These are phyloP conservation scores for Cordyceps tenuipes DNA, from an alignment of 2,329 filamentous ascomycete genomes.

Conservation along the genomic window DNA sequence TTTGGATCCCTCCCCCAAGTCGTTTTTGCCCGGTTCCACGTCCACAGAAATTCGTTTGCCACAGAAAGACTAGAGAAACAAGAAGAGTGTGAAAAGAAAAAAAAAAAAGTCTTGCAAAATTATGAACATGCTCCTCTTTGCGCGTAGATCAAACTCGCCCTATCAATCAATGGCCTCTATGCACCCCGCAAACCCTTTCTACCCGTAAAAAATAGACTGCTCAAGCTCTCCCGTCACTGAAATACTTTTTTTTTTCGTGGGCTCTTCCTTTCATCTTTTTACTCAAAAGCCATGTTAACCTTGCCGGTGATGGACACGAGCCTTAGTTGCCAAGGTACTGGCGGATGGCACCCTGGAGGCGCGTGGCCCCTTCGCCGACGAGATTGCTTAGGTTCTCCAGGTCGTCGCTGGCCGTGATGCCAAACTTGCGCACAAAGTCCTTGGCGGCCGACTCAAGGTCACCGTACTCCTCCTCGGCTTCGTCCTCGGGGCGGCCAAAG, in stretches of 20 bases:
- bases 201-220: background rate
- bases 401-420: conserved; percentile 91
- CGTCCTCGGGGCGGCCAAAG: conserved; percentile 87
- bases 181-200: background rate
- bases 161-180: background rate
- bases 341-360: conserved; percentile 68
- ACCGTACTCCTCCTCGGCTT: conserved; percentile 72
- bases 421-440: conserved; percentile 92
- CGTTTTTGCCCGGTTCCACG: background rate
- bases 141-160: conserved; percentile 3
- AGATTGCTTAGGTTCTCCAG: conserved; percentile 80
- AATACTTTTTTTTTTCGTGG: background rate
- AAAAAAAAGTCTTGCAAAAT: background rate
- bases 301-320: background rate
- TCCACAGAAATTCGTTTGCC: background rate
- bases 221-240: background rate
- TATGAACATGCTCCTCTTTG: conserved; percentile 1
- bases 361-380: conserved; percentile 76
- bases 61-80: background rate
- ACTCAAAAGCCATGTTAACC: background rate
- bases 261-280: background rate
- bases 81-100: background rate
- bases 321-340: conserved; percentile 53
- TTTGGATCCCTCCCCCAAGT: background rate
- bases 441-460: conserved; percentile 90